Conservation (phyloP, 2,329 filamentous ascomycete species). For the Stemphylium beticola region DNA sequence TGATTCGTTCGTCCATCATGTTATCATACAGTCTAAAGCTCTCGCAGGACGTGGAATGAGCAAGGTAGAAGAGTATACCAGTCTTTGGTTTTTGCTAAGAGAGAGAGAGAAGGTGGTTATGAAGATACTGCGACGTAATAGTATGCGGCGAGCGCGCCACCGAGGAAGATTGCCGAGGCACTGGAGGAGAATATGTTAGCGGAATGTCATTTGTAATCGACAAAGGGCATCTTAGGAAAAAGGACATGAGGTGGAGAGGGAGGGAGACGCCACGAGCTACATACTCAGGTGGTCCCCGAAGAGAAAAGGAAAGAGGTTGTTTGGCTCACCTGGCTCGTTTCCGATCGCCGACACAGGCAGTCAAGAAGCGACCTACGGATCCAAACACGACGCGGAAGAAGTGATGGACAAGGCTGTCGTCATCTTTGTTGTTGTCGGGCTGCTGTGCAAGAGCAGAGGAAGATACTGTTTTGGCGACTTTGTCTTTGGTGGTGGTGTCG, state of each 20-base stretch:
- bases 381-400: conserved; percentile 19
- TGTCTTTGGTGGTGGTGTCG: neutral
- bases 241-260: neutral
- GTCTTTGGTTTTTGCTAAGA: too few species aligned
- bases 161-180: conserved; percentile 13
- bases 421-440: neutral
- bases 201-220: too few species aligned
- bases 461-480: neutral
- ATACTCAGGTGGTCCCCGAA: neutral
- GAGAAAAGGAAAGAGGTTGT: neutral
- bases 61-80: too few species aligned
- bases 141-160: conserved; percentile 16
- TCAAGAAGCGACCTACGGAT: conserved; percentile 19
- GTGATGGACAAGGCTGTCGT: conserved; percentile 14
- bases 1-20: neutral
- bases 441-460: conserved; percentile 1
- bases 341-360: conserved; percentile 22
- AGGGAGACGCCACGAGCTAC: neutral
- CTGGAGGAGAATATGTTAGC: conserved; percentile 10
- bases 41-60: neutral
- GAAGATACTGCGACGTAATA: conserved; percentile 10
- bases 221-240: neutral
- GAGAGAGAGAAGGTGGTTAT: neutral
- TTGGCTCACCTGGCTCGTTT: conserved; percentile 35
- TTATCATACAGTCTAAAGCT: neutral